Percentiles rank a stretch among this genome's conserved stretches.
Evolutionary conservation across 306 rosid genomes (phyloP).

Genomic region (Dalbergia oliveri): DNA sequence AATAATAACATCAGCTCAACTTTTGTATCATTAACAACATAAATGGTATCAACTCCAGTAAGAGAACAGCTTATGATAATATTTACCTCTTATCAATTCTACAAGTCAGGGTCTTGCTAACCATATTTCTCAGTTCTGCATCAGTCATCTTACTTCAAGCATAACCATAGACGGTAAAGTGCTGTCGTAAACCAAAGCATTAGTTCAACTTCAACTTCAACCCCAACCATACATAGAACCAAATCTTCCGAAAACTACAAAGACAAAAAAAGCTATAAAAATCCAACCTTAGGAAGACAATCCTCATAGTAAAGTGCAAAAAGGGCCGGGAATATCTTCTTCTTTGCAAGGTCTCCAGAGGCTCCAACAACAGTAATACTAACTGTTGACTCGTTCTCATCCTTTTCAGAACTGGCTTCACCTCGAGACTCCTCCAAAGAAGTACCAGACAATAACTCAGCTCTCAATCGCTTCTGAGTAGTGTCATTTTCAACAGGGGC

Average conservation of each 20-base stretch:
- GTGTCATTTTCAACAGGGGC: conserved; percentile 53
- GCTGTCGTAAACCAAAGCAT: conserved; percentile 55
- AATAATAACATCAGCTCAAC: conserved; percentile 7
- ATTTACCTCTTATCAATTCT: conserved; percentile 86
- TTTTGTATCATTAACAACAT: background rate
- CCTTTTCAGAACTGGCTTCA: conserved; percentile 37
- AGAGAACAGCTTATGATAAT: background rate
- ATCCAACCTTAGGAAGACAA: conserved; percentile 80
- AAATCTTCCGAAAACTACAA: conserved; percentile 21
- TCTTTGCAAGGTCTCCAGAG: conserved; percentile 95
- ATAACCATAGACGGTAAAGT: conserved; percentile 82
- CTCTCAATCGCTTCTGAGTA: conserved; percentile 57
- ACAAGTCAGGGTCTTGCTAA: conserved; percentile 93
- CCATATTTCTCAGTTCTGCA: conserved; percentile 84
- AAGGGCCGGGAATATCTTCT: conserved; percentile 95
- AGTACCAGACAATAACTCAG: conserved; percentile 47
- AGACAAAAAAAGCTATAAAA: background rate
- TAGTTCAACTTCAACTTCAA: conserved; percentile 40
- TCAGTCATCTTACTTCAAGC: conserved; percentile 96
- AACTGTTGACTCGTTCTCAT: conserved; percentile 60
- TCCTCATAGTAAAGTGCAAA: conserved; percentile 92
- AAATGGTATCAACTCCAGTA: conserved; percentile 14
- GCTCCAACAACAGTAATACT: conserved; percentile 96
- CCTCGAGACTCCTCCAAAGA: conserved; percentile 53
- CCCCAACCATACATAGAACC: conserved; percentile 18